Evolutionary conservation across 179 eudicot genomes (phyloP).

Genomic region (Gypsophila paniculata): DNA sequence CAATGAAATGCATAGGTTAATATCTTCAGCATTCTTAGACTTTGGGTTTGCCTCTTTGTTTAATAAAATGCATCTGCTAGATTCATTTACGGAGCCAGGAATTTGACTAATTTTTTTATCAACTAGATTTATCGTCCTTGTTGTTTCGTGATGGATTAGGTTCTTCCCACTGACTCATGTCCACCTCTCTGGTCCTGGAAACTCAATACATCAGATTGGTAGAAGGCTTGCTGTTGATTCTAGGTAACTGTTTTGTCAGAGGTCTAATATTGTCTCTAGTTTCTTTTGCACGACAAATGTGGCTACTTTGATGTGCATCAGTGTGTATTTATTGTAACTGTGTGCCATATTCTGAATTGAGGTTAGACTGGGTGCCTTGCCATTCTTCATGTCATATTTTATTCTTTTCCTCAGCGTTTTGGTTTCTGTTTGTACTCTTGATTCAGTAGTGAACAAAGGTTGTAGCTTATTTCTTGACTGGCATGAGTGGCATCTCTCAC

Average conservation of each 20-base stretch:
- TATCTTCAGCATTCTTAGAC: constrained; percentile 11
- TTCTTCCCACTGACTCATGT: constrained; percentile 74
- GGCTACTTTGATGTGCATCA: neutral
- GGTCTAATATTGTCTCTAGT: constrained; percentile 4
- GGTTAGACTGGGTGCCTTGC: neutral
- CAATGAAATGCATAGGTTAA: constrained; percentile 88
- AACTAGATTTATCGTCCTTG: constrained; percentile 11
- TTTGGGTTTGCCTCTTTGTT: constrained; percentile 11
- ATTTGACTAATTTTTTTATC: neutral
- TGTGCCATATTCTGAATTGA: neutral
- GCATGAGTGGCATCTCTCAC: constrained; percentile 4
- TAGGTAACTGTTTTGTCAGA: constrained; percentile 36
- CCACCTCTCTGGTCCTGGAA: constrained; percentile 81
- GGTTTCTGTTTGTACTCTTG: neutral
- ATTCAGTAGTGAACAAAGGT: neutral
- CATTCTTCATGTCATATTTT: neutral
- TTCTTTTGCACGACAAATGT: neutral
- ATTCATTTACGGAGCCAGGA: neutral
- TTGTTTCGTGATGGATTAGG: constrained; percentile 39
- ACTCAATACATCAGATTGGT: constrained; percentile 70
- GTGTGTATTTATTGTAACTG: neutral
- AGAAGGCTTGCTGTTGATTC: constrained; percentile 89
- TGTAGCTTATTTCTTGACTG: neutral
- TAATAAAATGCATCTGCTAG: neutral
- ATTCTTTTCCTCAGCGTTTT: neutral